Evolutionary conservation across 345 rosid genomes (phyloP).

Genomic region (Tarenaya hassleriana): DNA sequence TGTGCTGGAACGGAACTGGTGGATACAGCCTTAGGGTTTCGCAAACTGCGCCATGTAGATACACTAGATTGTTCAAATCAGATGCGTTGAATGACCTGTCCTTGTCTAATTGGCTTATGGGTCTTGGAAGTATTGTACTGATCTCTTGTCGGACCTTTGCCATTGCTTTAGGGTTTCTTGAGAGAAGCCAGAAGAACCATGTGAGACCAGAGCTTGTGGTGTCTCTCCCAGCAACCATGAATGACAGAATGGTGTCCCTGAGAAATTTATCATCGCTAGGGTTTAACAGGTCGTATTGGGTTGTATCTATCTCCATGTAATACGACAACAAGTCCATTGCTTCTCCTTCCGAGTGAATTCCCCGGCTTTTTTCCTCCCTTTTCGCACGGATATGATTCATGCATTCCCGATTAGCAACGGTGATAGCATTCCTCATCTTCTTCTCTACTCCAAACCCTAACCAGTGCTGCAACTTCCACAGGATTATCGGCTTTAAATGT

Average conservation of each 20-base stretch:
- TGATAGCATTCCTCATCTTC: slow-evolving; percentile 28
- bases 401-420: slow-evolving; percentile 17
- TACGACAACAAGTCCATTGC: slow-evolving; percentile 33
- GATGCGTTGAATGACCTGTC: slow-evolving; percentile 10
- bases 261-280: slow-evolving; percentile 36
- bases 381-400: slow-evolving; percentile 26
- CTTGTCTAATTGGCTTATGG: not conserved
- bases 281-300: slow-evolving; percentile 18
- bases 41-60: slow-evolving; percentile 27
- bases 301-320: slow-evolving; percentile 26
- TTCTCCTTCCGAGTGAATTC: slow-evolving; percentile 5
- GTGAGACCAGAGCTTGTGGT: slow-evolving; percentile 33
- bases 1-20: slow-evolving; percentile 33
- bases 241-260: slow-evolving; percentile 43
- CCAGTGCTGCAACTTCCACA: slow-evolving; percentile 34
- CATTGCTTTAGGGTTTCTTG: slow-evolving; percentile 26
- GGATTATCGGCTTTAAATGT: slow-evolving; percentile 21
- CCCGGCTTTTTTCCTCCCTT: slow-evolving; percentile 27
- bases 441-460: slow-evolving; percentile 38
- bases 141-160: slow-evolving; percentile 43
- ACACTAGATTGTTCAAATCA: slow-evolving; percentile 24
- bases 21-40: slow-evolving; percentile 32
- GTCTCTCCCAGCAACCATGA: slow-evolving; percentile 57
- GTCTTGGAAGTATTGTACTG: slow-evolving; percentile 1
- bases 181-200: slow-evolving; percentile 51